Conservation (phyloP, 2,329 filamentous ascomycete genomes). For the Pseudogymnoascus sp. region DNA sequence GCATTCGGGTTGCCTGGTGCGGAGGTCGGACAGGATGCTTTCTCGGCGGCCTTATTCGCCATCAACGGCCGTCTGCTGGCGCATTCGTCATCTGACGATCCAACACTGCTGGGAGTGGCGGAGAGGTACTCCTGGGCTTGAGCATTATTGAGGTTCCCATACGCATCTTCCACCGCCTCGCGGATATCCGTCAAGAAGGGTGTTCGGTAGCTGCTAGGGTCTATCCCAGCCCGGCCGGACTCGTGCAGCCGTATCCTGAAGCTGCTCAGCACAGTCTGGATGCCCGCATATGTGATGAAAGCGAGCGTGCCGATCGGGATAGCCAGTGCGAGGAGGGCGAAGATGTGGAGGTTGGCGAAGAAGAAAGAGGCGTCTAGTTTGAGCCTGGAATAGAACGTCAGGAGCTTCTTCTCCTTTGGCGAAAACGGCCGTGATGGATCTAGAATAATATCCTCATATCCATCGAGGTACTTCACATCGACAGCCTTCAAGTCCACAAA, state of each 20-base stretch:
- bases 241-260: constrained; percentile 71
- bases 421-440: constrained; percentile 56
- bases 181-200: constrained; percentile 69
- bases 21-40: neutral
- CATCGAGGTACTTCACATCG: constrained; percentile 64
- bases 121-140: constrained; percentile 66
- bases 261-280: constrained; percentile 69
- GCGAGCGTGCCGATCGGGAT: constrained; percentile 63
- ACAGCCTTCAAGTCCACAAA: constrained; percentile 60
- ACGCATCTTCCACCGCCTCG: constrained; percentile 54
- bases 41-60: neutral
- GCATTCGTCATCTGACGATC: neutral
- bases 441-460: constrained; percentile 67
- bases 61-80: neutral
- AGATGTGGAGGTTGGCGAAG: constrained; percentile 32
- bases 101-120: constrained; percentile 17
- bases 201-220: constrained; percentile 63
- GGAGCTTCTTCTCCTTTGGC: constrained; percentile 24
- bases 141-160: constrained; percentile 61
- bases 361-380: constrained; percentile 51
- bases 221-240: constrained; percentile 56
- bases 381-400: constrained; percentile 19
- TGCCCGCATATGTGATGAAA: constrained; percentile 65
- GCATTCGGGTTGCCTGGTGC: constrained; percentile 29
- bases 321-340: neutral